Conservation (phyloP, 2,329 filamentous ascomycete genomes). For the Magnaporthiopsis poae region DNA sequence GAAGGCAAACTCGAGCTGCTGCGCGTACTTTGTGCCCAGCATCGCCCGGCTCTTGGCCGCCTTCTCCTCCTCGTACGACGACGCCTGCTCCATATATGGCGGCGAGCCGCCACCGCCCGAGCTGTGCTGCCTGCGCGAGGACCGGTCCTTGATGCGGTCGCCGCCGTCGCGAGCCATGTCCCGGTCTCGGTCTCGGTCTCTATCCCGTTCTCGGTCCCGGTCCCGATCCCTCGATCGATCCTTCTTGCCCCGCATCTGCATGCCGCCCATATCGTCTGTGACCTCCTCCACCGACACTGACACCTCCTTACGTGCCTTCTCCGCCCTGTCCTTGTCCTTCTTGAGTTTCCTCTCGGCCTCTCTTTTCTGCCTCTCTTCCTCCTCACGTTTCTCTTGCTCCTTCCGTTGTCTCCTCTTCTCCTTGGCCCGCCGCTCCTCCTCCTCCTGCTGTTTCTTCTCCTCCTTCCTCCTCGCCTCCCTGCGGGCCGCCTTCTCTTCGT, state of each 20-base stretch:
- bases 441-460: background rate
- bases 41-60: too few relatives aligned
- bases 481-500: background rate
- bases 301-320: background rate
- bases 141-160: background rate
- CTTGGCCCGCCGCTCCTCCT: background rate
- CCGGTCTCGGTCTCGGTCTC: background rate
- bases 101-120: background rate
- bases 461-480: conserved; percentile 1
- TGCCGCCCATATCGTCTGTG: background rate
- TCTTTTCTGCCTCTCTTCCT: too few relatives aligned
- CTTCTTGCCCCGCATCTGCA: background rate
- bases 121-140: conserved; percentile 3
- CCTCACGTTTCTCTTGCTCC: background rate
- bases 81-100: background rate
- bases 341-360: too few relatives aligned
- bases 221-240: background rate
- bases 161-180: background rate
- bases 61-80: background rate
- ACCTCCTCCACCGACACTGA: background rate
- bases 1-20: too few relatives aligned
- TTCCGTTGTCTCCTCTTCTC: background rate
- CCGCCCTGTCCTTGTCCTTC: background rate
- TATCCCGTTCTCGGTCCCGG: background rate
- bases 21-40: too few relatives aligned